Evolutionary conservation across 371 early-diverging fungal genomes (phyloP), one percentile per base, ranked within the genome.

Genomic region (Entomophthora muscae): DNA sequence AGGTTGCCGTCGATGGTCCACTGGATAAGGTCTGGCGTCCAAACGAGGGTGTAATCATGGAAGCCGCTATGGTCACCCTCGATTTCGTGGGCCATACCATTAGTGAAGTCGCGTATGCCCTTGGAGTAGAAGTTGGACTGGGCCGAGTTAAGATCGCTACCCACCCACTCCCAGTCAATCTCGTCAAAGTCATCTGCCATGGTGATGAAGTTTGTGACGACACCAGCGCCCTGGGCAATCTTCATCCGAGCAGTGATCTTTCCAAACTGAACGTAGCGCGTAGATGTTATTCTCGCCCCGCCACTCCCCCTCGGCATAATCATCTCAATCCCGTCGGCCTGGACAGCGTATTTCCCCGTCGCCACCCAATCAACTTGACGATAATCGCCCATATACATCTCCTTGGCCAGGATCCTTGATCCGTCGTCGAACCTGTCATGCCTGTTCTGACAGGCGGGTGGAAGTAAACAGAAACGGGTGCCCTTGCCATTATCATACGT

Each of bases 101-200:
- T 72, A 32, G 73, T 78, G 53, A 70, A 74, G 65, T 73, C 79
- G 22, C 76, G 74, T 31, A 71, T 63, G 33, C 79, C 80, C 65
- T 77, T 69, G 70, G 73, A 82, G 71, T 83, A 87, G 69, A 74
- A 84, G 76, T 85, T 85, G 67, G 83, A 72, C 69, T 85, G 80
- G 22, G 76, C 81, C 26, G 72, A 72, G 29, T 64, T 68, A 10
- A 70, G 71, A 64, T 77, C 67, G n/a, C 66, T 67, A 24, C 85
- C 85, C 32, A 82, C 79, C 74, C 79, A 82, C 70, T 88, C 86
- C 67, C 75, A 86, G 69, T 86, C 88, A 53, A 86, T 81, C 67
- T 86, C 86, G 65, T 86, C 88, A 12, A 77, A 79, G 57, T 73
- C 58, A 58, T 63, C 42, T 56, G 66, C 63, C 65, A 75, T 72